Base-by-base conservation (phyloP, 176 grass and related monocot genomes). In the Oryza glumipatula region DNA sequence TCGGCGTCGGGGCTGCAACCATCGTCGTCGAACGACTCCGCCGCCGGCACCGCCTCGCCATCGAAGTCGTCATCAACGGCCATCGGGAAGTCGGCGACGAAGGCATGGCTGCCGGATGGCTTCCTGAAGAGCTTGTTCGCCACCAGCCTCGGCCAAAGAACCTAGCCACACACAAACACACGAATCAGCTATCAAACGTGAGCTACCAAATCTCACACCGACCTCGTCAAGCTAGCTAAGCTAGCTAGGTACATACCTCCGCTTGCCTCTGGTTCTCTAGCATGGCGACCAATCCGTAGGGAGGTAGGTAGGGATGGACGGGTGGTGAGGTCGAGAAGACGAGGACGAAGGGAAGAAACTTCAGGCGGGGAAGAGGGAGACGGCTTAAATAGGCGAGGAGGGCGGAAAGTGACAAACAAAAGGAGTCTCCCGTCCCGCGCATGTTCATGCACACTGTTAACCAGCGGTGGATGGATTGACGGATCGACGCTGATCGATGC, bases 51-150 rank as follows among this genome's bases (percentile, higher is more conserved):
- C 58, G 58, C 58, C 58, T 2, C 58, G 9, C 8, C 9, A 2
- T 51, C 73, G 9, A 41, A 73, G 4, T 9, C 58, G 41, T 56
- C 47, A 54, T 48, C 85, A 4, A 14, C 89, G 43, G 12, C 82
- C 36, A 63, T 33, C 4, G 96, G 86, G 46, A 98, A 89, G 65
- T 98, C 96, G 3, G 93, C 85, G 56, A 89, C 79, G 73, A 95
- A 95, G 63, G 76, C 66, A 78, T 86, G 82, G 84, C 89, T 90
- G 67, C 96, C 89, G 14, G 92, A 87, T 0, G 96, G 79, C 58
- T 83, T 85, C 9, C 83, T 65, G 79, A 99, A 89, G 67, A 99
- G 82, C 91, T 99, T 99, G 91, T 87, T 96, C 65, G 86, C 96
- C 78, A 99, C 91, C 61, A 96, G 80, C 88, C 84, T 85, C 9